phyloP scores from a whole-genome alignment of 2,329 filamentous ascomycete species.

The Fusarium paranaense region DNA sequence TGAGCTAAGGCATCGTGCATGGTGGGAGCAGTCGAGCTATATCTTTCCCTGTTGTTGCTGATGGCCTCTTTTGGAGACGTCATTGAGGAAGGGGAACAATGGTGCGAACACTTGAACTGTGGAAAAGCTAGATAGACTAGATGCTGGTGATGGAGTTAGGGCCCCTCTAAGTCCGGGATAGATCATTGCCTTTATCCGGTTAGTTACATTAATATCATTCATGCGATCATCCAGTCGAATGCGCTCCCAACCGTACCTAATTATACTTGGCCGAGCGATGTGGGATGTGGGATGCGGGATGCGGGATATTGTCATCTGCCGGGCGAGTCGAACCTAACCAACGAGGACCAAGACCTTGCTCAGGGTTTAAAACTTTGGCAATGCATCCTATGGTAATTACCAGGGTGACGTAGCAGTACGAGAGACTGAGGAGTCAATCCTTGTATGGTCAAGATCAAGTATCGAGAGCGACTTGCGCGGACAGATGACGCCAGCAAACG shows the following conservation, averaged over 20 bases:
- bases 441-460: not conserved
- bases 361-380: not conserved
- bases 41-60: too few species aligned
- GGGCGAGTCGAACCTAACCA: too few species aligned
- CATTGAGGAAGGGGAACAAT: too few species aligned
- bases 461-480: not conserved
- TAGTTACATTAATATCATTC: not conserved
- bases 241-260: not conserved
- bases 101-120: not conserved
- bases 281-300: not conserved
- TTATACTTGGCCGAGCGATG: not conserved
- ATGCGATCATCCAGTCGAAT: not conserved
- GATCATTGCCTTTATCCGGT: not conserved
- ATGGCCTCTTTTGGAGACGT: too few species aligned
- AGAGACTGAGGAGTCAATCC: too few species aligned
- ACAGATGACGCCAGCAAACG: not conserved
- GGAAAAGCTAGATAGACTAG: not conserved
- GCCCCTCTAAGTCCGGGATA: not conserved
- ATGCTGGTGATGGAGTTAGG: not conserved
- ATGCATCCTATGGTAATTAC: not conserved
- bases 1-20: not conserved
- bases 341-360: not conserved
- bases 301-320: not conserved
- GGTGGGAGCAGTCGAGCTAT: too few species aligned
- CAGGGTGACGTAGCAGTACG: accelerated